Evolutionary conservation across 2,329 filamentous ascomycete genomes (phyloP), one percentile per base, ranked within the genome.

Genomic region (Colletotrichum chlorophyti): DNA sequence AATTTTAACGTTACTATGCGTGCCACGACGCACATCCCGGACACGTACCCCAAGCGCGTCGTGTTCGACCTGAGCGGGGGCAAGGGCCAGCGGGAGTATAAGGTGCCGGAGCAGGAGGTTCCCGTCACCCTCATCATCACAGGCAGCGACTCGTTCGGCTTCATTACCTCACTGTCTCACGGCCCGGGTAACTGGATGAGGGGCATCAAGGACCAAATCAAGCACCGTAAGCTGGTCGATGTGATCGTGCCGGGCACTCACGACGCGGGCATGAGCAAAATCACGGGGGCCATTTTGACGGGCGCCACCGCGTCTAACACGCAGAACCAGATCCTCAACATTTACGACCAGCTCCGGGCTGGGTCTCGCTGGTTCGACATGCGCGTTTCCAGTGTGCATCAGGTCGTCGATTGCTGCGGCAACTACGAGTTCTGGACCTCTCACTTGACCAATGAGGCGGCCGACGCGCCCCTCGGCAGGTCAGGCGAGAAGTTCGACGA

Each of bases 351-450:
- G 58, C 72, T 82, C 10, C 69, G 72, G 17, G 71, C 71, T 4
- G 79, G 80, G 0, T 72, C 79, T 5, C 72, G 80, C 8, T 79
- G 75, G 61, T 81, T 82, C 53, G 79, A 83, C 58, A 66, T 82
- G 5, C 71, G 80, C 1, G 72, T 80, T 3, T 74, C 75, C 17
- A 68, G 61, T 3, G 58, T 69, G 3, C 66, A 69, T 49, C 38
- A 55, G 3, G 31, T 54, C 7, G 42, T 49, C 7, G 51, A 65
- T 14, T 31, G 27, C 27, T 31, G 27, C 6, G 29, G 29, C 11
- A 61, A 42, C 8, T 65, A 66, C 15, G 61, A 74, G 34, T 80
- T 75, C 68, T 75, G 76, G 57, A 71, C 73, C 12, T 73, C 76
- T 26, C 74, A 79, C 49, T 76, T 79, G 54, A 74, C 70, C 45